Conservation (phyloP, 2,329 filamentous ascomycete genomes). For the Cadophora sp. region DNA sequence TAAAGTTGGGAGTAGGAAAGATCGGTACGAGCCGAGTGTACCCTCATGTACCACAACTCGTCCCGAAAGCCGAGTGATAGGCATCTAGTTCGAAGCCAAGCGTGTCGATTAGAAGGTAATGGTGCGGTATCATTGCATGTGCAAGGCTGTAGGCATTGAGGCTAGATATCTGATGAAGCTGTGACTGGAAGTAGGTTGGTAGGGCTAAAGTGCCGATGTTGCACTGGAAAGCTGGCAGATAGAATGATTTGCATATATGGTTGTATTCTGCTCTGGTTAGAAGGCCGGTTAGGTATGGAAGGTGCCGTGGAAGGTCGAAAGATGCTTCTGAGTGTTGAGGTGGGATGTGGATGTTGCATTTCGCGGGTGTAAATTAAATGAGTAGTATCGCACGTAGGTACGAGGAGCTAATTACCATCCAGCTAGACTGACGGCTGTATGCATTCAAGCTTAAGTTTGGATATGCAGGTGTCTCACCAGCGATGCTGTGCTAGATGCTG, state of each 20-base stretch:
- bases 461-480: constrained; percentile 8
- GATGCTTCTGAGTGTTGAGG: background rate
- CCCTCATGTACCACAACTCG: background rate
- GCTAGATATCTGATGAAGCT: background rate
- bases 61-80: background rate
- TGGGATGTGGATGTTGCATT: constrained; percentile 13
- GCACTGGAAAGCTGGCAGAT: constrained; percentile 4
- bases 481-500: constrained; percentile 8
- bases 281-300: background rate
- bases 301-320: background rate
- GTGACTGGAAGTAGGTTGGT: background rate
- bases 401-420: background rate
- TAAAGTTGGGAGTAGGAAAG: background rate
- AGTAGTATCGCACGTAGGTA: constrained; percentile 1
- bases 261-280: background rate
- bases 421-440: background rate
- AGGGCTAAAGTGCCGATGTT: constrained; percentile 7
- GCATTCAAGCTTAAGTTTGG: constrained; percentile 10
- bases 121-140: background rate
- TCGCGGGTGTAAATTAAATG: background rate
- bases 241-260: background rate
- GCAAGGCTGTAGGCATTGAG: background rate
- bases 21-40: constrained; percentile 16
- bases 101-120: background rate
- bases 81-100: background rate